A percentile compares a stretch with the other conserved stretches of the same genome.
Conservation (phyloP, 176 grass and related monocot species). For the Zoysia japonica region DNA sequence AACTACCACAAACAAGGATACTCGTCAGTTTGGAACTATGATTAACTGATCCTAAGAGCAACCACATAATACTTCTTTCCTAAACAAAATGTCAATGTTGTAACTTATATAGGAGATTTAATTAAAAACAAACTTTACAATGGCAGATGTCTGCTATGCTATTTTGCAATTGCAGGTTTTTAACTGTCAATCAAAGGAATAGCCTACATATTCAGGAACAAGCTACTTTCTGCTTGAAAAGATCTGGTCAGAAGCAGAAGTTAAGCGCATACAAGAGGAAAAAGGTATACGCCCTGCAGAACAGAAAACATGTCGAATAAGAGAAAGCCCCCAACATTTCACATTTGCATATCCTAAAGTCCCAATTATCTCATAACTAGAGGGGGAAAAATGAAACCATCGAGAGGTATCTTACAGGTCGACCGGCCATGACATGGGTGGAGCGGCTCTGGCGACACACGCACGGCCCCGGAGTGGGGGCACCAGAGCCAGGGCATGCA, state of each 20-base stretch:
- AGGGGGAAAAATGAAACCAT: neutral
- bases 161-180: neutral
- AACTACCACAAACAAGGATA: too few relatives aligned
- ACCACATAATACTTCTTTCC: neutral
- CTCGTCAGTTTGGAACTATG: too few relatives aligned
- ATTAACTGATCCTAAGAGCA: neutral
- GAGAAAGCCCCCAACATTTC: neutral
- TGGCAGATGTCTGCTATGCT: neutral
- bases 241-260: constrained; percentile 99
- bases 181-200: neutral
- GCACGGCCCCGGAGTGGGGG: constrained; percentile 54
- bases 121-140: neutral
- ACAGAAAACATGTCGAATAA: neutral
- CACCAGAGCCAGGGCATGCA: too few relatives aligned
- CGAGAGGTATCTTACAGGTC: constrained; percentile 52
- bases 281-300: neutral
- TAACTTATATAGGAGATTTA: constrained; percentile 4
- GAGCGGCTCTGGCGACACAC: constrained; percentile 80
- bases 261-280: constrained; percentile 66
- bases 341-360: constrained; percentile 33
- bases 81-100: neutral
- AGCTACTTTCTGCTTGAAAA: neutral
- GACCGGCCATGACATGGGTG: constrained; percentile 69
- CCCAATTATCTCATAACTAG: neutral
- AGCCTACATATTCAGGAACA: neutral